Evolutionary conservation across 176 grass and related monocot genomes (phyloP), one percentile per base, ranked within the genome.

Genomic region (Thinopyrum elongatum): DNA sequence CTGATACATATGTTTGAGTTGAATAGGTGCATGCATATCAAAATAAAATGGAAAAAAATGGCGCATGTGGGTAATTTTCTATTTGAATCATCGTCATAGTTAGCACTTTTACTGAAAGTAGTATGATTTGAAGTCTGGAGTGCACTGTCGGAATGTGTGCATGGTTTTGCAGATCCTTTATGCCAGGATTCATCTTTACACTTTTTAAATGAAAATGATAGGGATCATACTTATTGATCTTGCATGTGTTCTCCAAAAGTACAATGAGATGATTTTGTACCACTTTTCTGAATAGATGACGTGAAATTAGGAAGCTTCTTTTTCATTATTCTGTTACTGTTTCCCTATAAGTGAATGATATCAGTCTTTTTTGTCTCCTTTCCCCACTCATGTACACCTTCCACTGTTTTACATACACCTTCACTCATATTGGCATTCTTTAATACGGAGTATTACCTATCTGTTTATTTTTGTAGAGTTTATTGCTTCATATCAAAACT

Each of bases 401-500:
- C 26, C 60, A 22, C 21, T 51, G 1, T 51, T 51, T 53, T 6
- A 19, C 49, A 53, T 53, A 53, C 49, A 36, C 38, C 22, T 83
- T 7, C 9, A 71, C 65, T 26, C 31, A 41, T 74, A 26, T 75
- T 57, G 26, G 1, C 21, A 55, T 70, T 86, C 3, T 76, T 82
- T 49, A 68, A 76, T 39, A 35, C 34, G 34, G 34, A 35, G 34
- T 16, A 10, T 70, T 47, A 63, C 17, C 6, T 86, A 25, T 76
- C 29, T 41, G 3, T 11, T 15, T 46, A 8, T 75, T 26, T 69
- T 12, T 6, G n/a, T 82, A 21, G 21, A 86, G 29, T 15, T 79
- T 29, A 81, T 53, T 84, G 5, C 36, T 59, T 90, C 70, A 61
- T 82, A 84, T 68, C 84, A 75, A 82, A 66, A 80, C 78, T 83